Conservation (phyloP, 441 rosid species). For the Manihot esculenta region DNA sequence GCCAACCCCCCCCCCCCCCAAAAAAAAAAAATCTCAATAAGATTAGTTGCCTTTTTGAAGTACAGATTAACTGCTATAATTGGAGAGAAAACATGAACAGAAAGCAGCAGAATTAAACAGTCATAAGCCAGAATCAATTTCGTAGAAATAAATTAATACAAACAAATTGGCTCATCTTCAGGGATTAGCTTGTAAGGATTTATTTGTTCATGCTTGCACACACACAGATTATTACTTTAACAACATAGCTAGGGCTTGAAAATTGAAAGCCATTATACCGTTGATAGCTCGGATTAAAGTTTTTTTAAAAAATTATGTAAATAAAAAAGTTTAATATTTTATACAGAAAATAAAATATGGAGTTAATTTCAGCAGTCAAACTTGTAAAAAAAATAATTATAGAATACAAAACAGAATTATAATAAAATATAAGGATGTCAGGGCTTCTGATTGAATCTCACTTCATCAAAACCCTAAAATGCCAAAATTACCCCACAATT, state of each 20-base stretch:
- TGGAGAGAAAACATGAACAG: too few species aligned
- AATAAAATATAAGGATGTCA: neutral
- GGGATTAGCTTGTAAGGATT: neutral
- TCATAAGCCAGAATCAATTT: neutral
- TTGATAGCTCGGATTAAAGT: neutral
- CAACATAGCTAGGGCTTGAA: constrained; percentile 1
- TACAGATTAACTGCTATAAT: too few species aligned
- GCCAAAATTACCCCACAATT: constrained; percentile 10
- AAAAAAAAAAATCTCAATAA: too few species aligned
- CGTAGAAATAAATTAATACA: neutral
- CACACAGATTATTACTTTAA: neutral
- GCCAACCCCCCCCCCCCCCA: too few species aligned
- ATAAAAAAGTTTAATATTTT: neutral
- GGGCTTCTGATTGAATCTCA: too few species aligned
- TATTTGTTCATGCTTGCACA: neutral
- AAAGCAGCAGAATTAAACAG: neutral
- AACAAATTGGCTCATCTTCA: neutral
- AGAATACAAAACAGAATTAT: neutral
- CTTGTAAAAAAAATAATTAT: neutral
- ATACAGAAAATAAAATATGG: neutral
- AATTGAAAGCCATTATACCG: constrained; percentile 15
- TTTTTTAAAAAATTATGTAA: neutral
- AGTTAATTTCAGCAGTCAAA: neutral
- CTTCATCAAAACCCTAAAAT: neutral
- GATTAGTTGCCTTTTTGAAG: too few species aligned